These are phyloP conservation scores for Dicorynia guianensis DNA, from an alignment of 306 rosid genomes.

Conservation along the genomic window DNA sequence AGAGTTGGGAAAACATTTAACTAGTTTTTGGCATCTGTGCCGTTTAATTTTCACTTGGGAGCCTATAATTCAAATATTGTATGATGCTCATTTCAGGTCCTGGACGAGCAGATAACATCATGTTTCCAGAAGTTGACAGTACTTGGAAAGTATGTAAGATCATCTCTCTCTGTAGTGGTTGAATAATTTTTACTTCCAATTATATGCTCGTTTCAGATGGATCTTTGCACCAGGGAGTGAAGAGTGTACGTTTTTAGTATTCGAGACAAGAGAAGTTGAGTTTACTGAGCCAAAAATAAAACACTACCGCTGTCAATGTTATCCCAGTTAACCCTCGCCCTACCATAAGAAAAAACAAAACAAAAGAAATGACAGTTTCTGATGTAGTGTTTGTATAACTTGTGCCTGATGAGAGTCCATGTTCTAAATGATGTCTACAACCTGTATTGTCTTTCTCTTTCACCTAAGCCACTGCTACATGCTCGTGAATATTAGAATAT, in stretches of 20 bases:
- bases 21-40: slow-evolving; percentile 3
- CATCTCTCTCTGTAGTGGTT: slow-evolving; percentile 32
- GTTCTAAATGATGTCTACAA: too few species aligned
- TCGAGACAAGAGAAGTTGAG: slow-evolving; percentile 3
- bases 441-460: too few species aligned
- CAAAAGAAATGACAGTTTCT: neutral
- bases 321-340: slow-evolving; percentile 1
- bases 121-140: slow-evolving; percentile 95
- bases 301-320: neutral
- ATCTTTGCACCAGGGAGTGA: slow-evolving; percentile 3
- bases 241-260: neutral
- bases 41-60: slow-evolving; percentile 4
- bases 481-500: too few species aligned
- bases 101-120: slow-evolving; percentile 61
- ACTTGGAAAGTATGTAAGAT: slow-evolving; percentile 80
- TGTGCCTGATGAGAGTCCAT: too few species aligned
- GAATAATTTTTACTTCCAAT: slow-evolving; percentile 32
- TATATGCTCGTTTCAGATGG: slow-evolving; percentile 5
- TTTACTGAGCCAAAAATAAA: slow-evolving; percentile 17
- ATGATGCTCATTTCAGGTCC: slow-evolving; percentile 59
- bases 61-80: slow-evolving; percentile 24
- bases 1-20: neutral
- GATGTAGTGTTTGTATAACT: neutral
- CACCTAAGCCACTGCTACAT: too few species aligned
- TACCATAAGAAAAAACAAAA: neutral